phyloP scores from a whole-genome alignment of 441 rosid genomes.

The Theobroma grandiflorum region DNA sequence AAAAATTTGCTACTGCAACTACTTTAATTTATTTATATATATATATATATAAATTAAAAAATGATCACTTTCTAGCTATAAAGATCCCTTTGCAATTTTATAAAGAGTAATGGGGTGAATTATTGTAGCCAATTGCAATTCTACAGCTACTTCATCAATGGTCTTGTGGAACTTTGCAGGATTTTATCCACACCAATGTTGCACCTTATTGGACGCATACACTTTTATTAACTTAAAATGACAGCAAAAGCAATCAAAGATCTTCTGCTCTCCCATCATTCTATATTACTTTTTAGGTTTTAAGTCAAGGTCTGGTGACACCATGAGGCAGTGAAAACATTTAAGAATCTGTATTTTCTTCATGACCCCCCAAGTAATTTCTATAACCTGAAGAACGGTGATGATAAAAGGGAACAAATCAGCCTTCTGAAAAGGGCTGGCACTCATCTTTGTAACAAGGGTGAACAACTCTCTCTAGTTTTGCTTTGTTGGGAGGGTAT shows the following conservation, averaged over 20 bases:
- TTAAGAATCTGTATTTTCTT: not conserved
- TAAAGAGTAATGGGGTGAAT: not conserved
- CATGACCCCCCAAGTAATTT: not conserved
- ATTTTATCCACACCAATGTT: slow-evolving; percentile 12
- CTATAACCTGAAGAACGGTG: not conserved
- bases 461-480: no score
- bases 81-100: not conserved
- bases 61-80: not conserved
- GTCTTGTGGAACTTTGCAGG: slow-evolving; percentile 18
- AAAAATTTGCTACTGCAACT: not conserved
- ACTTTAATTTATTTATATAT: not conserved
- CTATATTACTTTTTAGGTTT: not conserved
- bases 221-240: not conserved
- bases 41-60: not conserved
- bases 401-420: not conserved
- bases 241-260: not conserved
- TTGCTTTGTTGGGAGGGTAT: not conserved
- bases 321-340: not conserved
- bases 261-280: not conserved
- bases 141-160: slow-evolving; percentile 21
- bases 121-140: slow-evolving; percentile 16
- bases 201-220: not conserved
- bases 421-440: no score
- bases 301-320: not conserved
- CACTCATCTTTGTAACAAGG: no score